These are phyloP conservation scores for Dimargaris xerosporica DNA, from an alignment of 192 early-diverging fungal species.

Conservation along the genomic window DNA sequence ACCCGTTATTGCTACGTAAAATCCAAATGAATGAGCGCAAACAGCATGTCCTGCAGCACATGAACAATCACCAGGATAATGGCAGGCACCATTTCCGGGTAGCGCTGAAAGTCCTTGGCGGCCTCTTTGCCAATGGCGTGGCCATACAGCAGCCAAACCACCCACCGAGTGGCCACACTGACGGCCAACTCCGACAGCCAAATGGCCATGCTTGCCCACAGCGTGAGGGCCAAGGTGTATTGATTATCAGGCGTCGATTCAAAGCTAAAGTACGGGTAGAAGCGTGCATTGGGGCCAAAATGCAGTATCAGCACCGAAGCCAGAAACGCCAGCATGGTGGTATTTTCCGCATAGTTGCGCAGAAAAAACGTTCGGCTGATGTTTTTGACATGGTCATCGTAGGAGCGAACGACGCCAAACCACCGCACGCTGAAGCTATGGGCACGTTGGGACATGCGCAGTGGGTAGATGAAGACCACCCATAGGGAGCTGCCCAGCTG, in stretches of 20 bases:
- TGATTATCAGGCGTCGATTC: constrained; percentile 15
- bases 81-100: constrained; percentile 48
- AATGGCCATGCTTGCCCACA: constrained; percentile 39
- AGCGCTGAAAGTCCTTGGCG: constrained; percentile 44
- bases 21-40: constrained; percentile 42
- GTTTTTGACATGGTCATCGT: constrained; percentile 49
- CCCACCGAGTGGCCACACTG: constrained; percentile 39
- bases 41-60: constrained; percentile 53
- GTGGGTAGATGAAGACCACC: constrained; percentile 58
- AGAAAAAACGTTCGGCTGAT: constrained; percentile 53
- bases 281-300: constrained; percentile 47
- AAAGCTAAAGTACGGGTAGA: constrained; percentile 59
- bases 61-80: constrained; percentile 55
- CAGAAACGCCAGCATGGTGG: constrained; percentile 60
- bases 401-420: constrained; percentile 40
- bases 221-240: constrained; percentile 38
- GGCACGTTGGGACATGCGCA: constrained; percentile 47
- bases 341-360: constrained; percentile 60
- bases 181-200: constrained; percentile 53
- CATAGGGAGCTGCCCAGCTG: constrained; percentile 55
- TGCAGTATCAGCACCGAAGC: constrained; percentile 52
- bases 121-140: constrained; percentile 48
- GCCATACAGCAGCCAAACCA: constrained; percentile 36
- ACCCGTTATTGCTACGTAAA: constrained; percentile 17
- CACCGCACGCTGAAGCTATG: constrained; percentile 31